Conservation (phyloP, 2,329 filamentous ascomycete genomes). For the Cladosporium sp. region DNA sequence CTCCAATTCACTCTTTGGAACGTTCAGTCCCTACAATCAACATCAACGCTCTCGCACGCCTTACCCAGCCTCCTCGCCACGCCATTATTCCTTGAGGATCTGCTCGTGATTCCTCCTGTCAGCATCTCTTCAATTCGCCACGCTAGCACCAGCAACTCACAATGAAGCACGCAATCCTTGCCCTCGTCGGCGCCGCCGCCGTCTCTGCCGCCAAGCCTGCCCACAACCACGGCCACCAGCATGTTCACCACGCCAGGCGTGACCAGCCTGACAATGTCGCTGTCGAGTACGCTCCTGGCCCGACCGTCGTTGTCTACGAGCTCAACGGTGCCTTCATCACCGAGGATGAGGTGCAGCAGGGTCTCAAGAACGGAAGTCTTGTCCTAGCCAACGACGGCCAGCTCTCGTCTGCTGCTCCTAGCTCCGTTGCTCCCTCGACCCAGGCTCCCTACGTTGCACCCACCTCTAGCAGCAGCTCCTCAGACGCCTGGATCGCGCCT, state of each 20-base stretch:
- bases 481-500: conserved; percentile 27
- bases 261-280: conserved; percentile 48
- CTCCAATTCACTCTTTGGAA: conserved; percentile 29
- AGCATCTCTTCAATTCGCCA: conserved; percentile 2
- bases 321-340: conserved; percentile 65
- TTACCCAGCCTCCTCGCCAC: conserved; percentile 18
- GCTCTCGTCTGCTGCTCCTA: conserved; percentile 32
- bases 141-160: not conserved
- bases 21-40: conserved; percentile 11
- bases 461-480: conserved; percentile 8
- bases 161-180: conserved; percentile 39
- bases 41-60: conserved; percentile 15
- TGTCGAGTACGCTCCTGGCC: conserved; percentile 58
- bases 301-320: conserved; percentile 70
- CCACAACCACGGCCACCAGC: conserved; percentile 55
- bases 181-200: conserved; percentile 39
- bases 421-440: conserved; percentile 41
- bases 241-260: conserved; percentile 60
- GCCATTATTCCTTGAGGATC: not conserved
- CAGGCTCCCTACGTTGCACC: conserved; percentile 31
- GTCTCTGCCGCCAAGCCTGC: conserved; percentile 60
- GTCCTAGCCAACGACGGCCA: conserved; percentile 60
- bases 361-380: conserved; percentile 67
- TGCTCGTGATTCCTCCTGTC: not conserved
- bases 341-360: conserved; percentile 65